Evolutionary conservation across 2,329 filamentous ascomycete species (phyloP), one percentile per base, ranked within the genome.

Genomic region (Byssothecium circinans): DNA sequence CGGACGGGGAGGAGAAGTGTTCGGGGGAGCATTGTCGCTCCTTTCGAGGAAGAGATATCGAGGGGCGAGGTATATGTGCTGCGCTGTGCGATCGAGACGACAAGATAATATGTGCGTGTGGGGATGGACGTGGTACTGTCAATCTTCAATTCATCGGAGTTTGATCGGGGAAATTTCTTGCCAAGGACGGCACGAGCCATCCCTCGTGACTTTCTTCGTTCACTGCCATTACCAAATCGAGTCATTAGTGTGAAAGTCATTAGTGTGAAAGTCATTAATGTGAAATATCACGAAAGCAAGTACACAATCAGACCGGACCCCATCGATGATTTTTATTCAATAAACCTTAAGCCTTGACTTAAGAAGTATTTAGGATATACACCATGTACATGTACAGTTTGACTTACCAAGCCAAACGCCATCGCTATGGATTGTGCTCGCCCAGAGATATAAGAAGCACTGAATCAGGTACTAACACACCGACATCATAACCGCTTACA

Each of bases 401-500:
- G 19, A 23, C 23, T 40, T 34, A 7, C 43, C 12, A 23, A 40
- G 35, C 43, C 43, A 19, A n/a, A 41, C 37, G 22, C 43, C 34
- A 10, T 22, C 19, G 34, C 34, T 19, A 19, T 36, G 34, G 34
- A 22, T 36, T 14, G 17, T 19, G 10, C 34, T 19, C 14, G 29
- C 7, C n/a, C 8, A 35, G 8, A n/a, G 18, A 11, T 22, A 37
- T 12, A 3, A 11, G 20, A 37, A 20, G 18, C 35, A 19, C 35
- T 15, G 20, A 37, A 37, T n/a, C 6, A 14, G 19, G 4, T 20
- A 37, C 15, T 20, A 20, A 6, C 35, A 10, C 10, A 19, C 2
- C 17, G 3, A 37, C 20, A 2, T 6, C 17, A 22, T 17, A 37
- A 17, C 3, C 10, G 20, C 36, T 62, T 76, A 88, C 62, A 88